Evolutionary conservation across 306 rosid genomes (phyloP).

Genomic region (Rosa rugosa): DNA sequence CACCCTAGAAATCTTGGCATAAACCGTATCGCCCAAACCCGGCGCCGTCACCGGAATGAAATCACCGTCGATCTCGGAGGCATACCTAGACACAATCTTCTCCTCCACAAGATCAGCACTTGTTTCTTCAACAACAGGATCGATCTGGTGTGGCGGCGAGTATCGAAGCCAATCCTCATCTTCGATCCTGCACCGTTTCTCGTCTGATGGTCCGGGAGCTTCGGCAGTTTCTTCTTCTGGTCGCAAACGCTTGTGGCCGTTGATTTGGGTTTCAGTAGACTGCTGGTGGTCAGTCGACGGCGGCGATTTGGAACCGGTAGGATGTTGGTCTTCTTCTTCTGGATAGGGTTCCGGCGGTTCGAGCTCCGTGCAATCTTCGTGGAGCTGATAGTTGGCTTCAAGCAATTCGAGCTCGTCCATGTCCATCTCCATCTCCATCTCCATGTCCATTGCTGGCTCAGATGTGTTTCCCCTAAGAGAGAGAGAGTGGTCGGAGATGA

Average conservation of each 20-base stretch:
- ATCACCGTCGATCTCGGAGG: conserved; percentile 84
- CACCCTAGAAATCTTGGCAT: conserved; percentile 55
- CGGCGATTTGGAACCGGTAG: conserved; percentile 9
- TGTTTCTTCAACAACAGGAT: conserved; percentile 28
- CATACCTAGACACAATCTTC: conserved; percentile 59
- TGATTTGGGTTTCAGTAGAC: conserved; percentile 26
- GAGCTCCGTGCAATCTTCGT: conserved; percentile 42
- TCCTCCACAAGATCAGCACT: conserved; percentile 37
- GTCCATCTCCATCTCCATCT: conserved; percentile 48
- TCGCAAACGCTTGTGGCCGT: conserved; percentile 58
- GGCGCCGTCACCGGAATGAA: conserved; percentile 85
- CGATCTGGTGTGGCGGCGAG: conserved; percentile 39
- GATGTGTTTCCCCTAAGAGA: neutral
- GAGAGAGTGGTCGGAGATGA: neutral
- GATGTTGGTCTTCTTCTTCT: conserved; percentile 23
- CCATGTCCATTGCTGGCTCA: conserved; percentile 31
- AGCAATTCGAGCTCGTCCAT: conserved; percentile 86
- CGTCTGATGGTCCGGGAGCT: conserved; percentile 27
- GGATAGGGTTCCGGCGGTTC: conserved; percentile 44
- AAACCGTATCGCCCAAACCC: conserved; percentile 71
- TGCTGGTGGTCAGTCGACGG: conserved; percentile 24
- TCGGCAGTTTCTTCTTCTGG: conserved; percentile 30
- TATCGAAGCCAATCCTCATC: conserved; percentile 67
- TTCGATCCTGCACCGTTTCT: conserved; percentile 53
- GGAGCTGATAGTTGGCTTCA: conserved; percentile 50